Conservation (phyloP, 1,284 basidiomycete species). For the Fomes fomentarius region DNA sequence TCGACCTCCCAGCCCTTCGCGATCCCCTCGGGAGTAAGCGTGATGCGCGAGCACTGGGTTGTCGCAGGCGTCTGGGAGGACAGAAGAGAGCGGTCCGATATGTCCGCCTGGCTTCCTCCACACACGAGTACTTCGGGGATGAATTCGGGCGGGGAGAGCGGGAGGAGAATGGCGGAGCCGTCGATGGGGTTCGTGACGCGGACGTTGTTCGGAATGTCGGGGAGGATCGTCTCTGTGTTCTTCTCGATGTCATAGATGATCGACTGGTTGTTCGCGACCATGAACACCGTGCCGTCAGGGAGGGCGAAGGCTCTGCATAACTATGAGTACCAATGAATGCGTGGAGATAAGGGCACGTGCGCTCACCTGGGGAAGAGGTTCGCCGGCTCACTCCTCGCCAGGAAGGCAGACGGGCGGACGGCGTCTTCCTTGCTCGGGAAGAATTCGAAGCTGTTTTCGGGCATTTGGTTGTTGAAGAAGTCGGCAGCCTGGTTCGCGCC, state of each 20-base stretch:
- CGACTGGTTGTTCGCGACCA: constrained; percentile 47
- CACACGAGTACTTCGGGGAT: constrained; percentile 54
- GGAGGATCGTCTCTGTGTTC: constrained; percentile 42
- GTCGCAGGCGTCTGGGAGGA: constrained; percentile 45
- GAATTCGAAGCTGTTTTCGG: constrained; percentile 68
- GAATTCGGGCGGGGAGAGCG: constrained; percentile 49
- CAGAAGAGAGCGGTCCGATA: constrained; percentile 33
- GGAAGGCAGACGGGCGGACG: constrained; percentile 49
- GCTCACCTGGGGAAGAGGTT: constrained; percentile 29
- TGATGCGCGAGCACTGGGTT: constrained; percentile 42
- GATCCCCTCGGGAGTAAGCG: constrained; percentile 27
- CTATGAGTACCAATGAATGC: neutral
- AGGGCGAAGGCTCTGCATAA: constrained; percentile 22
- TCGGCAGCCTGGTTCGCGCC: constrained; percentile 77
- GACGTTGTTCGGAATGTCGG: constrained; percentile 51
- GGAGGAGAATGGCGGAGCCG: constrained; percentile 50
- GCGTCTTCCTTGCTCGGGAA: constrained; percentile 61
- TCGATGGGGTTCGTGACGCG: constrained; percentile 44
- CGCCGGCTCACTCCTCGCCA: constrained; percentile 30
- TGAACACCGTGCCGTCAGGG: constrained; percentile 43
- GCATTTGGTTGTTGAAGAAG: constrained; percentile 64
- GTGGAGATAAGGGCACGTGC: neutral
- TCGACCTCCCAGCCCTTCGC: constrained; percentile 55
- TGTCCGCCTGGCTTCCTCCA: constrained; percentile 41
- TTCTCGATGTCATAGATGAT: constrained; percentile 27